Evolutionary conservation across 768 basidiomycete genomes (phyloP).

Genomic region (Leccinellum rugosiceps): DNA sequence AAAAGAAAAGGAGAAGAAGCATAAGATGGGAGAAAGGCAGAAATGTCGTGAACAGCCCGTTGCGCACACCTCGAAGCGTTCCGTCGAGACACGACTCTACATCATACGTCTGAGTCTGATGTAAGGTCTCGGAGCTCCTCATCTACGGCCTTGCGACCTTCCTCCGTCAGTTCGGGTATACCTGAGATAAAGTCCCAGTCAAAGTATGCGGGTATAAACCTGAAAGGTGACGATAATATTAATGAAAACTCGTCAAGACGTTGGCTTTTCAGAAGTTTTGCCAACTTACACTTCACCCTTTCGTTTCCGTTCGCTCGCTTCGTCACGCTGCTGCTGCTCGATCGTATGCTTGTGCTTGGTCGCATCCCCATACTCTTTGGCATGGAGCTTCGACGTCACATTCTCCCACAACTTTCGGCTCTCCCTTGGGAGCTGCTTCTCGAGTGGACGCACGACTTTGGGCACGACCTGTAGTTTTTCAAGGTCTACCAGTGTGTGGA

Average conservation of each 20-base stretch:
- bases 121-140: slow-evolving; percentile 51
- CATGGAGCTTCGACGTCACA: slow-evolving; percentile 70
- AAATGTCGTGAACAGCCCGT: slow-evolving; percentile 2
- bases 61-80: not conserved
- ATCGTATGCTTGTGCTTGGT: slow-evolving; percentile 89
- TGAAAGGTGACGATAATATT: slow-evolving; percentile 21
- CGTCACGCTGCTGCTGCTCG: slow-evolving; percentile 91
- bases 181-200: slow-evolving; percentile 66
- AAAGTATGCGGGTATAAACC: slow-evolving; percentile 77
- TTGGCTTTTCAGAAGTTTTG: not conserved
- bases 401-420: slow-evolving; percentile 85
- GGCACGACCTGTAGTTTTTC: slow-evolving; percentile 67
- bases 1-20: slow-evolving; percentile 3
- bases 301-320: slow-evolving; percentile 81
- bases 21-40: not conserved
- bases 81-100: slow-evolving; percentile 7
- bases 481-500: slow-evolving; percentile 72
- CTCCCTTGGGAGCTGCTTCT: slow-evolving; percentile 75
- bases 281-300: slow-evolving; percentile 70
- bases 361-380: slow-evolving; percentile 88
- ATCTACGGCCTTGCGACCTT: slow-evolving; percentile 68
- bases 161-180: slow-evolving; percentile 61
- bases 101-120: slow-evolving; percentile 11
- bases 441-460: slow-evolving; percentile 80
- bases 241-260: not conserved